Evolutionary conservation across 257 asterid genomes (phyloP).

Genomic region (Solanum pinnatisectum): DNA sequence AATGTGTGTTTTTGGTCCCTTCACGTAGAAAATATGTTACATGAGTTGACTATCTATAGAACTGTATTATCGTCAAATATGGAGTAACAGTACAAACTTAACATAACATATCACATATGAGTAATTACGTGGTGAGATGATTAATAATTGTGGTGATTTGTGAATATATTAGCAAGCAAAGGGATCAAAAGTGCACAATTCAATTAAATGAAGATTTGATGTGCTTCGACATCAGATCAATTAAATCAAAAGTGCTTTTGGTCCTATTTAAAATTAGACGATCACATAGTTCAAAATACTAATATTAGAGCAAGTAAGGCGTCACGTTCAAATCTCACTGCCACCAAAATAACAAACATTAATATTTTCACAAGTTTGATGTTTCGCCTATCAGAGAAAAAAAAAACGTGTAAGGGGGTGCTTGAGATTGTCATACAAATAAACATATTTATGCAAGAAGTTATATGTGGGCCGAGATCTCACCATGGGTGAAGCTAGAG

Average conservation of each 20-base stretch:
- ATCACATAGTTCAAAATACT: neutral
- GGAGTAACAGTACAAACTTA: neutral
- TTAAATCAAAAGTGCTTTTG: neutral
- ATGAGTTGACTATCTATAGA: neutral
- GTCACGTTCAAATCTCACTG: neutral
- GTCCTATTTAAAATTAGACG: neutral
- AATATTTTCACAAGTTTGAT: no score
- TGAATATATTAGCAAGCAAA: no score
- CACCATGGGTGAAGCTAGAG: no score
- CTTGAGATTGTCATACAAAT: no score
- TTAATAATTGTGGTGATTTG: no score
- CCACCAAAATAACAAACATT: no score
- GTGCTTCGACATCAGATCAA: no score
- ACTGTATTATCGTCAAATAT: neutral
- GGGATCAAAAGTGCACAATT: neutral
- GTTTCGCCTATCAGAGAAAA: no score
- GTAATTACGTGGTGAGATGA: neutral
- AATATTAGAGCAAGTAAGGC: neutral
- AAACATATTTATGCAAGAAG: no score
- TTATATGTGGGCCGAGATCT: no score
- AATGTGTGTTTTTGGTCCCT: neutral
- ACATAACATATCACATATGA: neutral
- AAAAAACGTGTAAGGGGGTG: no score
- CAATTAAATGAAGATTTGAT: neutral
- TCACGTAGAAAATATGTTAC: neutral